Evolutionary conservation across 768 basidiomycete species (phyloP).

Genomic region (Amanita muscaria): DNA sequence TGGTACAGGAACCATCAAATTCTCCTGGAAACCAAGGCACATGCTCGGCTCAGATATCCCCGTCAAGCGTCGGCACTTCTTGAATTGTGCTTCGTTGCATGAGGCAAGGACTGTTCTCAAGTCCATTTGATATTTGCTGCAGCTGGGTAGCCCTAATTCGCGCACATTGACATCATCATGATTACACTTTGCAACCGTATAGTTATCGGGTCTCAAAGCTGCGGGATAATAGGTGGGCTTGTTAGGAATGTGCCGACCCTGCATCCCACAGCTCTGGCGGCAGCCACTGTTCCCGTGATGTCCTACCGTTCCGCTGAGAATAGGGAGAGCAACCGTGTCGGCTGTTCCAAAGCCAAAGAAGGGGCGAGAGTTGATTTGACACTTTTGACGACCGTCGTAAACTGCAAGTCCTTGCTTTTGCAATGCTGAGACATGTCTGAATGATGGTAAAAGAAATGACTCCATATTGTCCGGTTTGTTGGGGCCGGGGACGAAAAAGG

Average conservation of each 20-base stretch:
- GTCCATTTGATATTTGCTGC: constrained; percentile 11
- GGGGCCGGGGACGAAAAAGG: too few relatives aligned
- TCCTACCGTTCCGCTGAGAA: constrained; percentile 2
- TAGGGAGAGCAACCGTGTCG: too few relatives aligned
- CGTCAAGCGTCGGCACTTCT: constrained; percentile 14
- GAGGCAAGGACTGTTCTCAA: constrained; percentile 11
- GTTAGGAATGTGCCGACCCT: not conserved
- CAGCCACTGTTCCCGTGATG: constrained; percentile 1
- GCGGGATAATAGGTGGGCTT: not conserved
- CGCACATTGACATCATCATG: constrained; percentile 14
- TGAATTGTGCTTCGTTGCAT: constrained; percentile 13
- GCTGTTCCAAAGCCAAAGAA: constrained; percentile 17
- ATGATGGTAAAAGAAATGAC: constrained; percentile 23
- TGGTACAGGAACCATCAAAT: constrained; percentile 17
- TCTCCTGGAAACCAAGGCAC: constrained; percentile 16
- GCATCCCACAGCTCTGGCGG: too few relatives aligned
- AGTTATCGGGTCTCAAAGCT: not conserved
- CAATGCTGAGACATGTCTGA: constrained; percentile 27
- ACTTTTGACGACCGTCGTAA: constrained; percentile 17
- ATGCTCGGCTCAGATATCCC: constrained; percentile 28
- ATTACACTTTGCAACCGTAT: constrained; percentile 6
- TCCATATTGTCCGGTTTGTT: too few relatives aligned
- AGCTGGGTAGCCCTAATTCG: not conserved
- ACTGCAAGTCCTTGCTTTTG: constrained; percentile 23
- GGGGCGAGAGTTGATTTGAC: constrained; percentile 12